These are phyloP conservation scores for Chrysoporthe puriensis DNA, from an alignment of 2,329 filamentous ascomycete species.

Conservation along the genomic window DNA sequence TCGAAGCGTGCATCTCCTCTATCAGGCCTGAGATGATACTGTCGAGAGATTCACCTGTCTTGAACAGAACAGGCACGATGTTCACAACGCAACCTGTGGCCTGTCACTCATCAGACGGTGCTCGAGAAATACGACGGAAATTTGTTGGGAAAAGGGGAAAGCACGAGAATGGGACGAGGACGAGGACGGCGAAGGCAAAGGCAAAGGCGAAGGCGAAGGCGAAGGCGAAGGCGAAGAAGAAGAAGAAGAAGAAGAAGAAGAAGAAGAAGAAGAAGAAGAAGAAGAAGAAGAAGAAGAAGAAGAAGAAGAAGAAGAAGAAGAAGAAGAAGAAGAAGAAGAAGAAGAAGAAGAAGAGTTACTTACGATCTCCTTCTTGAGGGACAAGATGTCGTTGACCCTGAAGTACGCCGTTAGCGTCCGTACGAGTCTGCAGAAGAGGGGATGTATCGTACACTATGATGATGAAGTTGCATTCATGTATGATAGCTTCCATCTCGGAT, in stretches of 20 bases:
- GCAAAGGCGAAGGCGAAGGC: too few relatives aligned
- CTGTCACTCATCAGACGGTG: slow-evolving; percentile 7
- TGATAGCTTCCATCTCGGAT: slow-evolving; percentile 28
- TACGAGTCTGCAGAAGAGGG: background rate
- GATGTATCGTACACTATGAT: slow-evolving; percentile 31
- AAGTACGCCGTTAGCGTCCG: background rate
- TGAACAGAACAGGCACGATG: slow-evolving; percentile 30
- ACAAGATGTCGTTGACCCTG: slow-evolving; percentile 32
- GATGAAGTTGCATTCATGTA: slow-evolving; percentile 29
- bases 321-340: background rate
- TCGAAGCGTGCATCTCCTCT: slow-evolving; percentile 23
- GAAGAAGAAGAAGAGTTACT: background rate
- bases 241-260: background rate
- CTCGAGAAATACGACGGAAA: background rate
- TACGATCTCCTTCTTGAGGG: slow-evolving; percentile 34
- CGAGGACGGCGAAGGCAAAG: background rate
- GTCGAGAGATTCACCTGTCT: slow-evolving; percentile 19
- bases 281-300: background rate
- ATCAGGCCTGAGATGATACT: slow-evolving; percentile 18
- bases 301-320: background rate
- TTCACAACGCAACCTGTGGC: slow-evolving; percentile 31
- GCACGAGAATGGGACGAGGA: too few relatives aligned
- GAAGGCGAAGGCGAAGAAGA: background rate
- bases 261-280: background rate
- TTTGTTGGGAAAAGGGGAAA: background rate